phyloP scores from a whole-genome alignment of 331 rosid genomes.

The Rhamnella rubrinervis region DNA sequence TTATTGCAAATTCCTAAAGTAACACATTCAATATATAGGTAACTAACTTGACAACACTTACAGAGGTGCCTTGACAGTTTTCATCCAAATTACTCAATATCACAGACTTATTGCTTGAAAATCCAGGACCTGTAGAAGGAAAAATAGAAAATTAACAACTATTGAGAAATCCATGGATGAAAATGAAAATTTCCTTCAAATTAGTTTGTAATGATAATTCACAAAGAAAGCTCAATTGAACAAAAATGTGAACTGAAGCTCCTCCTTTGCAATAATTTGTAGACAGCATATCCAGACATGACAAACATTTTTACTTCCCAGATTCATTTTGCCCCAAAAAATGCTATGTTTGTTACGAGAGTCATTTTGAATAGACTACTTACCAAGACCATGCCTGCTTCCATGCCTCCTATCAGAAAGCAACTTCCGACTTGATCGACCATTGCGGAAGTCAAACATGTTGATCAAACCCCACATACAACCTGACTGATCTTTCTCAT shows the following conservation, averaged over 20 bases:
- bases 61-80: constrained; percentile 39
- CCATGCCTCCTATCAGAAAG: constrained; percentile 68
- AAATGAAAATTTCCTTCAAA: constrained; percentile 16
- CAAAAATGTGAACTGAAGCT: constrained; percentile 8
- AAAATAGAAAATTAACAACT: constrained; percentile 22
- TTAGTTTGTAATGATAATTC: constrained; percentile 3
- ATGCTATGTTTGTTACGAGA: constrained; percentile 9
- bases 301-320: background rate
- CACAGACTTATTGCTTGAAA: constrained; percentile 62
- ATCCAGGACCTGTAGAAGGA: constrained; percentile 46
- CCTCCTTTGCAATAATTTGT: constrained; percentile 16
- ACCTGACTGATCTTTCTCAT: constrained; percentile 81
- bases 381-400: constrained; percentile 59
- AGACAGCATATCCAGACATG: background rate
- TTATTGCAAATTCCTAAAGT: constrained; percentile 16
- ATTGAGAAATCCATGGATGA: constrained; percentile 9
- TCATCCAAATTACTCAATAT: constrained; percentile 55
- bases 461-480: constrained; percentile 96
- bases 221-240: constrained; percentile 14
- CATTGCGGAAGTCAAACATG: constrained; percentile 89
- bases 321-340: background rate
- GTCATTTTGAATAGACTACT: constrained; percentile 26
- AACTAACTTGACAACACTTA: constrained; percentile 41
- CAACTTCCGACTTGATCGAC: constrained; percentile 65
- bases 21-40: constrained; percentile 11